phyloP scores from a whole-genome alignment of 768 basidiomycete genomes.

The Russula earlei region DNA sequence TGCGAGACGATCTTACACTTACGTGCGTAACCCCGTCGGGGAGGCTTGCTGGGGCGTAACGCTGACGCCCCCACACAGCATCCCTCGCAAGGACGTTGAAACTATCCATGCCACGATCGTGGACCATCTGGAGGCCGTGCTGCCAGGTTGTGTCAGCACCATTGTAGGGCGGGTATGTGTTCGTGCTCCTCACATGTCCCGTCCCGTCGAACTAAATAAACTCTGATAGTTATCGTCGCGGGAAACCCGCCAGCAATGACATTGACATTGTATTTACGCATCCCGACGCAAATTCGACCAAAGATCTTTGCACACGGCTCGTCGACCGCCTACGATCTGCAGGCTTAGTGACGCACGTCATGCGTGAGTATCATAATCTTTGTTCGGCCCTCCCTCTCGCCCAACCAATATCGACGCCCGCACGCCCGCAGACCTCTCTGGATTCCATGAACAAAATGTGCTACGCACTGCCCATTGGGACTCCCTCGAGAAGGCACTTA shows the following conservation, averaged over 20 bases:
- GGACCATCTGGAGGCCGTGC: slow-evolving; percentile 51
- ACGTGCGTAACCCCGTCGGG: slow-evolving; percentile 28
- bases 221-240: slow-evolving; percentile 65
- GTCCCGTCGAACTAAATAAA: background rate
- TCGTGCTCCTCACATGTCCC: background rate
- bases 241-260: slow-evolving; percentile 74
- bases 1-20: slow-evolving; percentile 46
- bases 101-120: slow-evolving; percentile 62
- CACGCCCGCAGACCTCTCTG: slow-evolving; percentile 41
- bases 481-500: slow-evolving; percentile 76
- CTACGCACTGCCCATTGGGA: slow-evolving; percentile 60
- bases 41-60: background rate
- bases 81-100: slow-evolving; percentile 68
- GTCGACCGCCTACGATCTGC: slow-evolving; percentile 41
- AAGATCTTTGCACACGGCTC: slow-evolving; percentile 52
- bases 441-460: slow-evolving; percentile 47
- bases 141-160: slow-evolving; percentile 60
- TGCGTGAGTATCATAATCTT: slow-evolving; percentile 53
- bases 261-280: slow-evolving; percentile 87
- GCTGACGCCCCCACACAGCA: slow-evolving; percentile 32
- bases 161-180: slow-evolving; percentile 68
- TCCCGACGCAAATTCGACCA: slow-evolving; percentile 43
- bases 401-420: background rate
- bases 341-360: slow-evolving; percentile 76
- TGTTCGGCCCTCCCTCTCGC: background rate